Conservation (phyloP, 2,329 filamentous ascomycete species). For the Apiospora hydei region DNA sequence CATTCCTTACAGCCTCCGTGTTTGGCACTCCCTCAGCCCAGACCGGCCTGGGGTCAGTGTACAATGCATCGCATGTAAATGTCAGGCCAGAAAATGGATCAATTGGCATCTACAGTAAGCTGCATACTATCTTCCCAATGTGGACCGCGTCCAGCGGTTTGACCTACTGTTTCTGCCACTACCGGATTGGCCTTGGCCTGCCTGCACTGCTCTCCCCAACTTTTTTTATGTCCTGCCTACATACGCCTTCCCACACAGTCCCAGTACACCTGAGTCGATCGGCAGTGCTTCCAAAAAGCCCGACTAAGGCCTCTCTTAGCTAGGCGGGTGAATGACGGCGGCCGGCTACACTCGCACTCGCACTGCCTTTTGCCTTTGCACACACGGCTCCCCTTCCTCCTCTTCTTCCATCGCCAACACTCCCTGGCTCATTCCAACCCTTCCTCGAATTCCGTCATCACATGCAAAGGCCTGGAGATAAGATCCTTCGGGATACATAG, state of each 20-base stretch:
- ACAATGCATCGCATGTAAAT: conserved; percentile 9
- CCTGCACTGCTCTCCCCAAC: background rate
- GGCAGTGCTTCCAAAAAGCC: background rate
- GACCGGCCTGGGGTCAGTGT: conserved; percentile 17
- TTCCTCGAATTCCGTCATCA: background rate
- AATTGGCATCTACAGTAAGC: conserved; percentile 15
- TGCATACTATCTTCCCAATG: conserved; percentile 3
- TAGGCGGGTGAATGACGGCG: conserved; percentile 18
- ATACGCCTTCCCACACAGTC: background rate
- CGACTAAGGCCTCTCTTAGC: conserved; percentile 13
- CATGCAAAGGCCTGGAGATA: conserved; percentile 18
- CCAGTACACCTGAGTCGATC: conserved; percentile 10
- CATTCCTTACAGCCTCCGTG: conserved; percentile 16
- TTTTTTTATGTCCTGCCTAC: conserved; percentile 6
- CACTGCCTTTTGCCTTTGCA: conserved; percentile 16
- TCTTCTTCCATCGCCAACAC: conserved; percentile 2
- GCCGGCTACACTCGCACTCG: conserved; percentile 21
- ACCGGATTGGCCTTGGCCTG: background rate
- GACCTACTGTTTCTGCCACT: conserved; percentile 12
- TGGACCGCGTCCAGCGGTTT: conserved; percentile 11
- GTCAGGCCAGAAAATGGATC: conserved; percentile 6
- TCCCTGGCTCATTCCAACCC: background rate
- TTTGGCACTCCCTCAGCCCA: conserved; percentile 10
- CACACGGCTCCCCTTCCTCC: background rate
- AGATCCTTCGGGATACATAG: conserved; percentile 19